Evolutionary conservation across 164 flowering plant genomes (phyloP).

Genomic region (Tetrastigma voinierianum): DNA sequence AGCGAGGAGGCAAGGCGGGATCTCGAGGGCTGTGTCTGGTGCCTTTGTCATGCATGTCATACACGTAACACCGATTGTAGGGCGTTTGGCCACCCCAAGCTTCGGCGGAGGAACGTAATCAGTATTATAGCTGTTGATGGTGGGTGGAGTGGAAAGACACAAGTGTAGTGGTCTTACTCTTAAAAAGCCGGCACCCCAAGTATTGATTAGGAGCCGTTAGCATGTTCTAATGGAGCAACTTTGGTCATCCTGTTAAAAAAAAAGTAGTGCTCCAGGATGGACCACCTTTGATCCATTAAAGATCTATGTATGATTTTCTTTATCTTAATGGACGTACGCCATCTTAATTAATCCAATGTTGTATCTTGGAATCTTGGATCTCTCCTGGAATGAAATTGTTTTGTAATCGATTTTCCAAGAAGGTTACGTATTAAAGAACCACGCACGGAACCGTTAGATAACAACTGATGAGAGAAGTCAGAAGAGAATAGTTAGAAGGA

Average conservation of each 20-base stretch:
- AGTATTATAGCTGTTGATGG: no score
- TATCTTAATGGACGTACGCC: neutral
- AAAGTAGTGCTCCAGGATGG: constrained; percentile 35
- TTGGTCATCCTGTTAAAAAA: constrained; percentile 61
- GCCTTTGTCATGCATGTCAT: constrained; percentile 78
- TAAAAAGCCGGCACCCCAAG: no score
- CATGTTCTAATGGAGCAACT: constrained; percentile 60
- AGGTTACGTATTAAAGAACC: no score
- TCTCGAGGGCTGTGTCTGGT: constrained; percentile 85
- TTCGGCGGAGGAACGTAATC: constrained; percentile 34
- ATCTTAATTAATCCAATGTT: no score
- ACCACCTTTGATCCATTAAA: constrained; percentile 91
- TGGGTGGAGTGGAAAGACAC: no score
- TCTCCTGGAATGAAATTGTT: no score
- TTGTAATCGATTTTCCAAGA: no score
- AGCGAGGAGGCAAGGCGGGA: constrained; percentile 48
- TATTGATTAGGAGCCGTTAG: neutral
- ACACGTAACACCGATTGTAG: constrained; percentile 50
- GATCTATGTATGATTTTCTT: constrained; percentile 2
- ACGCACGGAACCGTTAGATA: no score
- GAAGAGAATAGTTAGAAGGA: no score
- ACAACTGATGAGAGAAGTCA: no score
- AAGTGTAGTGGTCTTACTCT: no score
- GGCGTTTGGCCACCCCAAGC: constrained; percentile 55
- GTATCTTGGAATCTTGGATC: no score